Percentiles rank a stretch among this genome's conserved stretches.
Conservation (phyloP, 257 asterid species). For the Echium plantagineum region DNA sequence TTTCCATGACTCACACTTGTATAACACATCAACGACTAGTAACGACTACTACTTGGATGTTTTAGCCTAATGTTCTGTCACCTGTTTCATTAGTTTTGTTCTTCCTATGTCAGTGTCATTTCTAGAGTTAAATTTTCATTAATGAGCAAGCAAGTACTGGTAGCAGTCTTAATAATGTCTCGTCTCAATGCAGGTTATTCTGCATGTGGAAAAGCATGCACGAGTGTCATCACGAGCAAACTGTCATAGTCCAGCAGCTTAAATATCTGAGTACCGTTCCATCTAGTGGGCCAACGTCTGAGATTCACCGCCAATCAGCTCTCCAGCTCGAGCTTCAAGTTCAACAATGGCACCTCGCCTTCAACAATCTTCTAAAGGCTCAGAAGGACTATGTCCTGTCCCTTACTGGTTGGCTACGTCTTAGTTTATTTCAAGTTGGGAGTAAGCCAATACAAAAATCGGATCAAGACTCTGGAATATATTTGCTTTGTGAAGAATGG, state of each 20-base stretch:
- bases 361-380: conserved; percentile 74
- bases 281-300: conserved; percentile 60
- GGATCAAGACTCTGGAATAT: conserved; percentile 53
- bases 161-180: no score
- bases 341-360: conserved; percentile 87
- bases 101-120: no score
- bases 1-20: no score
- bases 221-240: conserved; percentile 91
- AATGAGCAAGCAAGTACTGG: no score
- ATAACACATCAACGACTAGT: no score
- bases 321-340: conserved; percentile 97
- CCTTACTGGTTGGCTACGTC: conserved; percentile 90
- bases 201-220: conserved; percentile 99
- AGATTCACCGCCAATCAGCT: conserved; percentile 82
- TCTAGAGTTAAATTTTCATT: no score
- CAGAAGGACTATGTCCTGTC: conserved; percentile 82
- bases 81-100: no score
- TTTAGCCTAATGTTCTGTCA: no score
- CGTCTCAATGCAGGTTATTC: conserved; percentile 39
- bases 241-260: conserved; percentile 90
- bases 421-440: conserved; percentile 70
- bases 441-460: conserved; percentile 46
- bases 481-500: conserved; percentile 95
- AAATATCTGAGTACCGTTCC: conserved; percentile 59
- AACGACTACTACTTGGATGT: no score